Evolutionary conservation across 2,329 filamentous ascomycete genomes (phyloP), one percentile per base, ranked within the genome.

Genomic region (Epichloe baconii): DNA sequence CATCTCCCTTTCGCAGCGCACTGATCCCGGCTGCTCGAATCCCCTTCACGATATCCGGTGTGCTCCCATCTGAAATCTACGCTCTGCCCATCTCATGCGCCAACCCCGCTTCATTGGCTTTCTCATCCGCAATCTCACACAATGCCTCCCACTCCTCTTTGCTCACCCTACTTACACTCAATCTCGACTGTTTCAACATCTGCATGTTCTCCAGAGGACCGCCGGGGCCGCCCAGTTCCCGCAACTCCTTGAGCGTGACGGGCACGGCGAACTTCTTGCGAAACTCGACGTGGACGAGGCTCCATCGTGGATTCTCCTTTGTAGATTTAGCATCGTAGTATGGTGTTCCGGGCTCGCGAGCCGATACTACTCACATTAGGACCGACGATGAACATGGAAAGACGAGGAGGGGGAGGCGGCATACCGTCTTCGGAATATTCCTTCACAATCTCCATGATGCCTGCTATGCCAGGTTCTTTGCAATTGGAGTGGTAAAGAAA

Each of bases 401-500:
- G 15, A n/a, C 41, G 3, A n/a, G n/a, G 7, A 7, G 6, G 1
- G 2, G 7, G 8, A 2, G 26, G 31, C 78, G 59, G 19, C 19
- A 21, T 69, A 87, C 85, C 70, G 61, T 98, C 93, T 8, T 87
- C 77, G 2, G 84, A 83, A 57, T 88, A 85, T 63, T 95, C 90
- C 56, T 80, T 76, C 15, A 94, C 89, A 55, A 98, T 86, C 61
- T 93, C 86, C 85, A 95, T 90, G 17, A 84, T 79, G 2, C 90
- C 90, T 1, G 84, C 88, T 46, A 97, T 88, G 2, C 87, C 91
- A 0, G 90, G 89, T 23, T 84, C 79, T 64, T 94, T 95, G 69
- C 87, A 93, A 61, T 93, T 95, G 45, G 87, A 95, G 68, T 96
- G 91, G 64, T 97, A 97, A 71, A 97, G 71, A 98, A 97, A 26